phyloP scores from a whole-genome alignment of 2,329 filamentous ascomycete genomes.

The Raffaelea ambrosiae region DNA sequence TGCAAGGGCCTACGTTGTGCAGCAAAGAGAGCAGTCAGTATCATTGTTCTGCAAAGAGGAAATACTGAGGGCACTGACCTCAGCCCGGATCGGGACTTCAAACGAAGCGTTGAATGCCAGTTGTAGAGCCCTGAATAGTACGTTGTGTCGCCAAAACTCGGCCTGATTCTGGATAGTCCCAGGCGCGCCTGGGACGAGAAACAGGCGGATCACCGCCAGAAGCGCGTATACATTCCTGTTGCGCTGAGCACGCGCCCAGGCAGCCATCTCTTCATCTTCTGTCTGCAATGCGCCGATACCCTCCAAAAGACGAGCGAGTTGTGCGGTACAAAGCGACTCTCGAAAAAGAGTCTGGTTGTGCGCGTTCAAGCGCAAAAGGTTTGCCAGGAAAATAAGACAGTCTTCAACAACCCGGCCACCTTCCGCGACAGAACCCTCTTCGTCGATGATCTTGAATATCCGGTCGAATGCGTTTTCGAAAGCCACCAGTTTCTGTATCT shows the following conservation, averaged over 20 bases:
- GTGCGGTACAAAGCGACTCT: slow-evolving; percentile 75
- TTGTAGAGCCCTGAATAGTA: slow-evolving; percentile 71
- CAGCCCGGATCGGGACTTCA: slow-evolving; percentile 70
- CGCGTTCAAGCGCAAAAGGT: slow-evolving; percentile 75
- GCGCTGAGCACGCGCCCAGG: slow-evolving; percentile 68
- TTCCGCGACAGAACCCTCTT: slow-evolving; percentile 72
- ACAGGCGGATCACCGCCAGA: slow-evolving; percentile 76
- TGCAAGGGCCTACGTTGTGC: slow-evolving; percentile 54
- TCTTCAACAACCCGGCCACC: slow-evolving; percentile 88
- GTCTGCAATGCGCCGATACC: slow-evolving; percentile 24
- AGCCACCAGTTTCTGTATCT: slow-evolving; percentile 90
- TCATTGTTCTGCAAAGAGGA: not conserved
- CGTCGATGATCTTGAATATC: slow-evolving; percentile 71
- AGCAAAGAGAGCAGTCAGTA: not conserved
- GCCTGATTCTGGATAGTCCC: slow-evolving; percentile 77
- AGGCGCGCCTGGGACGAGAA: slow-evolving; percentile 70
- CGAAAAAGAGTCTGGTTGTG: slow-evolving; percentile 93
- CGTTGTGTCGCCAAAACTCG: slow-evolving; percentile 75
- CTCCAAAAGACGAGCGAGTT: slow-evolving; percentile 61
- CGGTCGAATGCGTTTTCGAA: slow-evolving; percentile 92
- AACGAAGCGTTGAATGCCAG: slow-evolving; percentile 70
- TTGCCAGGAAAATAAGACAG: slow-evolving; percentile 82
- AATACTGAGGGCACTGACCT: slow-evolving; percentile 39
- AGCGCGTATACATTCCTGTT: slow-evolving; percentile 91
- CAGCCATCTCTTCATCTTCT: slow-evolving; percentile 51